Conservation (phyloP, 2,329 filamentous ascomycete genomes). For the Fusarium torreyae region DNA sequence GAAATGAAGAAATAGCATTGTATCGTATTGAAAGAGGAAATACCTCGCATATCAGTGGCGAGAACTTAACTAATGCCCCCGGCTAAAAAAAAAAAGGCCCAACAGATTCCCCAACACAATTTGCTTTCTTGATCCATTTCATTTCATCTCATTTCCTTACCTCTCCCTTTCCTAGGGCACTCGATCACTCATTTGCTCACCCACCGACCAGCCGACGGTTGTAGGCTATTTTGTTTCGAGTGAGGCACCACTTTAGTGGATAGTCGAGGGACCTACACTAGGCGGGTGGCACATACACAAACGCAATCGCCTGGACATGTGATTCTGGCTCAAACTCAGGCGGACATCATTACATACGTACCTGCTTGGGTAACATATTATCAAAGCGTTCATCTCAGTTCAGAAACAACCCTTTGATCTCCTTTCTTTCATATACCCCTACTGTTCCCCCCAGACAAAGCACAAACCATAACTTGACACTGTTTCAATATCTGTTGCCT, state of each 20-base stretch:
- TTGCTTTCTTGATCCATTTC: slow-evolving; percentile 16
- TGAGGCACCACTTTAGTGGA: slow-evolving; percentile 28
- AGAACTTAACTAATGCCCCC: slow-evolving; percentile 1
- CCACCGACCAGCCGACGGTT: slow-evolving; percentile 14
- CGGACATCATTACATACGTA: slow-evolving; percentile 1
- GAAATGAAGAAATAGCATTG: background rate
- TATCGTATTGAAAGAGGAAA: slow-evolving; percentile 14
- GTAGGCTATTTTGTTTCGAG: slow-evolving; percentile 20
- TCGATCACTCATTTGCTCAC: background rate
- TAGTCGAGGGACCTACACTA: background rate
- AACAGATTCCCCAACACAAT: slow-evolving; percentile 41
- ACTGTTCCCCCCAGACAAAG: too few relatives aligned
- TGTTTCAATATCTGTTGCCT: too few relatives aligned
- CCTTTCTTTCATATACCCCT: too few relatives aligned
- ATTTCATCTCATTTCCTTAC: slow-evolving; percentile 4
- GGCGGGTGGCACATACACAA: background rate
- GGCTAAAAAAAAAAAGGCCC: slow-evolving; percentile 10
- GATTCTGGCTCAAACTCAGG: slow-evolving; percentile 20
- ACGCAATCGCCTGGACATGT: slow-evolving; percentile 28
- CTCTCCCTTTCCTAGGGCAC: background rate
- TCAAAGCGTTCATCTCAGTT: background rate
- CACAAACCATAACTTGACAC: too few relatives aligned
- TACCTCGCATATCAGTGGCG: slow-evolving; percentile 31
- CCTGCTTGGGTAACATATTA: too few relatives aligned
- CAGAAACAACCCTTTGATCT: too few relatives aligned